Conservation (phyloP, 192 early-diverging fungal species). For the Podila clonocystis region DNA sequence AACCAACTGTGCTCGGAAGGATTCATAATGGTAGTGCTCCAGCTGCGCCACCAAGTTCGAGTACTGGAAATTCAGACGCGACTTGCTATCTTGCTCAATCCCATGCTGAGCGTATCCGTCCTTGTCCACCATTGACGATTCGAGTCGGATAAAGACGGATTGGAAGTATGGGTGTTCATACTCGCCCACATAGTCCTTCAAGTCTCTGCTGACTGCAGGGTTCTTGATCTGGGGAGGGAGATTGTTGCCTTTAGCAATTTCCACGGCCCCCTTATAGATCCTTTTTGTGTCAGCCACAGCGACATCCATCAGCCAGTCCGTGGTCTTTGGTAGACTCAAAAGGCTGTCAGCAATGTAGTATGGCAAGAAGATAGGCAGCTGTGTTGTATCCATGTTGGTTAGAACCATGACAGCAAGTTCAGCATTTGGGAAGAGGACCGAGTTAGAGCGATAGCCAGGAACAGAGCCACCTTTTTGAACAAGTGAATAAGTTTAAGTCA, state of each 20-base stretch:
- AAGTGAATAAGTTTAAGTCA: neutral
- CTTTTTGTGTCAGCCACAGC: neutral
- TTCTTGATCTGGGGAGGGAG: slow-evolving; percentile 7
- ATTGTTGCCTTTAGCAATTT: neutral
- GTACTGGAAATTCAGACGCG: neutral
- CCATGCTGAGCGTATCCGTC: neutral
- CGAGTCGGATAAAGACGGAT: neutral
- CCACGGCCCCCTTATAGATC: neutral
- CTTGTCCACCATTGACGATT: neutral
- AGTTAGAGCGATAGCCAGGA: slow-evolving; percentile 7
- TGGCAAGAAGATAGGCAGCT: neutral
- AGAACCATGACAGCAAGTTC: slow-evolving; percentile 5
- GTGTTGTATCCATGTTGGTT: neutral
- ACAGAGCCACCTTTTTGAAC: slow-evolving; percentile 4
- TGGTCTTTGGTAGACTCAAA: neutral
- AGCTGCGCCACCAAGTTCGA: neutral
- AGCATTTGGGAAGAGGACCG: slow-evolving; percentile 2
- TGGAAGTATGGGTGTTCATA: neutral
- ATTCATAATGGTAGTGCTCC: slow-evolving; percentile 8
- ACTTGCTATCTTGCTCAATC: neutral
- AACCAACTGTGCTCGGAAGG: neutral
- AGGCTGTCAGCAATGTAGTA: slow-evolving; percentile 1
- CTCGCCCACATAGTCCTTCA: slow-evolving; percentile 6
- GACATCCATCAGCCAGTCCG: slow-evolving; percentile 2
- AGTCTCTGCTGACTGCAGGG: neutral